Evolutionary conservation across 2,329 filamentous ascomycete species (phyloP).

Genomic region (Cadophora gregata): DNA sequence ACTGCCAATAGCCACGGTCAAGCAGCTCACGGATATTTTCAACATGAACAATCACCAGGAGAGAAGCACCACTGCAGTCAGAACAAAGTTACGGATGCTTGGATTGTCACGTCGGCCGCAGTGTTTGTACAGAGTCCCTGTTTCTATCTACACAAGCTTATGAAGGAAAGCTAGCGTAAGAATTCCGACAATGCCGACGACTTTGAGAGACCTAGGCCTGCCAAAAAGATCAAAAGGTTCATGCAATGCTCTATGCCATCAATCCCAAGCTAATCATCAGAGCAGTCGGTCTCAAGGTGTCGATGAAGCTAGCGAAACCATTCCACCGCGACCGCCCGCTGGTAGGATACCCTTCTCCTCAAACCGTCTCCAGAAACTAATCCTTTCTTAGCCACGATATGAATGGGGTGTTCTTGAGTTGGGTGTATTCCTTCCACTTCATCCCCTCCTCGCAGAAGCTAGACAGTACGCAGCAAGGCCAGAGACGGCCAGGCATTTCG

Average conservation of each 20-base stretch:
- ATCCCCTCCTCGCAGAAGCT: constrained; percentile 27
- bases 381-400: constrained; percentile 1
- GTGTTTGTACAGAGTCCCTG: not conserved
- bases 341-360: not conserved
- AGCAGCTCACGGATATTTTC: not conserved
- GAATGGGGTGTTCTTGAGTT: constrained; percentile 19
- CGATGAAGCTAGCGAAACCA: not conserved
- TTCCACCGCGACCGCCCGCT: constrained; percentile 1
- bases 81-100: constrained; percentile 10
- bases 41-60: not conserved
- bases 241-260: not conserved
- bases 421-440: constrained; percentile 27
- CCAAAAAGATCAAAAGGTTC: constrained; percentile 9
- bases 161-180: not conserved
- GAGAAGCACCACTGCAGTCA: constrained; percentile 2
- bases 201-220: not conserved
- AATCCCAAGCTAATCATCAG: constrained; percentile 1
- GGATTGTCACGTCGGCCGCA: not conserved
- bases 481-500: constrained; percentile 4
- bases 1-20: not conserved
- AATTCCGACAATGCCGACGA: not conserved
- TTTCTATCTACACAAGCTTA: constrained; percentile 4
- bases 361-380: not conserved
- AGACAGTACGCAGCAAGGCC: constrained; percentile 14
- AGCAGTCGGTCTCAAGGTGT: not conserved